A percentile compares a stretch with the other conserved stretches of the same genome.
Conservation (phyloP, 2,329 filamentous ascomycete species). For the Zymoseptoria tritici region DNA sequence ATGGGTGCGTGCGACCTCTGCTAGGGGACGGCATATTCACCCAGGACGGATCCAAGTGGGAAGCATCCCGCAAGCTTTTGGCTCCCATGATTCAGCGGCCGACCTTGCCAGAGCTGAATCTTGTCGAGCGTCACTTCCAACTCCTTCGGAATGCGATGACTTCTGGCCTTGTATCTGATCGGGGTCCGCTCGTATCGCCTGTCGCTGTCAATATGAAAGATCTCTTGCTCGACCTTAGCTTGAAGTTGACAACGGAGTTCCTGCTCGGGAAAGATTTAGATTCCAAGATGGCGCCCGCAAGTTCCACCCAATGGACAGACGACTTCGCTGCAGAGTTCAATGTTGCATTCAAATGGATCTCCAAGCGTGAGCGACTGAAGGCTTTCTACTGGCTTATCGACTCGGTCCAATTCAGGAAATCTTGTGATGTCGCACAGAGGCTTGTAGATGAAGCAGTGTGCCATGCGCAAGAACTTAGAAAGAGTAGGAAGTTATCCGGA, state of each 20-base stretch:
- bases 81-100: slow-evolving; percentile 5
- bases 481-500: neutral
- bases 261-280: slow-evolving; percentile 2
- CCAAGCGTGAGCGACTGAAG: slow-evolving; percentile 3
- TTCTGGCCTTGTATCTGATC: neutral
- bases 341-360: slow-evolving; percentile 1
- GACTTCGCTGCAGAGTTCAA: slow-evolving; percentile 4
- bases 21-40: slow-evolving; percentile 9
- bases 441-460: slow-evolving; percentile 1
- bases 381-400: slow-evolving; percentile 7
- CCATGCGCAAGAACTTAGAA: neutral
- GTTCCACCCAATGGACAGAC: neutral
- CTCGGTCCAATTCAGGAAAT: neutral
- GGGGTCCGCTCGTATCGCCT: neutral
- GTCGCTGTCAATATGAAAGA: slow-evolving; percentile 3
- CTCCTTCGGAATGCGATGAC: neutral
- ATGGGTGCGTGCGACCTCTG: slow-evolving; percentile 2
- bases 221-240: slow-evolving; percentile 3
- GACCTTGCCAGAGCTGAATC: slow-evolving; percentile 2
- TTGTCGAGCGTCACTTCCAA: slow-evolving; percentile 6
- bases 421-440: neutral
- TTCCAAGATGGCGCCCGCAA: neutral
- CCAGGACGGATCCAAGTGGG: slow-evolving; percentile 6
- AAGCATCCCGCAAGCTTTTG: slow-evolving; percentile 3
- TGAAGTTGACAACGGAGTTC: slow-evolving; percentile 3